Evolutionary conservation across 768 basidiomycete genomes (phyloP).

Genomic region (Hortiboletus flavorubellus): DNA sequence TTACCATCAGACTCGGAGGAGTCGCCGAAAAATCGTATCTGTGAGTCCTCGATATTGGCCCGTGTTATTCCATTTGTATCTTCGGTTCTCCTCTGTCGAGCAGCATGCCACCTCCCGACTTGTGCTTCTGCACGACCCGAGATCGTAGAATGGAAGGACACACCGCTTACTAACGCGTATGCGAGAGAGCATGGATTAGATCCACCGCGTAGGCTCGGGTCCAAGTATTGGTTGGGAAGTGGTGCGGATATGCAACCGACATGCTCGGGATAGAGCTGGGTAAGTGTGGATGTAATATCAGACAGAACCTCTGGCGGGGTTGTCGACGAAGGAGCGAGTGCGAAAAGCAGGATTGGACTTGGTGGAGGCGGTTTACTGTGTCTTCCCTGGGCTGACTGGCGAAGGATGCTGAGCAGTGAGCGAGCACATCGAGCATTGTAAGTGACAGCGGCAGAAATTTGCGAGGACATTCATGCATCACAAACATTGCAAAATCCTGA

Average conservation of each 20-base stretch:
- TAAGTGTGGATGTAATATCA: conserved; percentile 38
- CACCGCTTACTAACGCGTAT: conserved; percentile 42
- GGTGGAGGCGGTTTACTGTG: background rate
- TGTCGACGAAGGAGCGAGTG: conserved; percentile 25
- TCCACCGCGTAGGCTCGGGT: conserved; percentile 10
- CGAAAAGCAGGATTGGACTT: conserved; percentile 20
- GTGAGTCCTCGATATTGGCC: background rate
- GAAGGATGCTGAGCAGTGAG: conserved; percentile 13
- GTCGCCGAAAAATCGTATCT: conserved; percentile 1
- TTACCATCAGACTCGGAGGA: conserved; percentile 1
- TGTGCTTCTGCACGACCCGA: conserved; percentile 55
- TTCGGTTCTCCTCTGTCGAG: conserved; percentile 30
- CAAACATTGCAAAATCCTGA: too few relatives aligned
- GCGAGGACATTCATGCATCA: background rate
- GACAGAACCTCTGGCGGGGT: conserved; percentile 31
- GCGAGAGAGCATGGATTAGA: conserved; percentile 56
- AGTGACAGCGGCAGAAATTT: conserved; percentile 15
- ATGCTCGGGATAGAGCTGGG: conserved; percentile 38
- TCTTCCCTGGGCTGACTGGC: conserved; percentile 2
- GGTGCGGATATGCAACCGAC: conserved; percentile 65
- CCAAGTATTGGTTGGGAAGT: conserved; percentile 26
- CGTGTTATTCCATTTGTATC: background rate
- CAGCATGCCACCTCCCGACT: conserved; percentile 72
- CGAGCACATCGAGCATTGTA: conserved; percentile 17
- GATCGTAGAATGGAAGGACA: conserved; percentile 61